Evolutionary conservation across 331 rosid genomes (phyloP), one percentile per base, ranked within the genome.

Genomic region (Spiraea crenata): DNA sequence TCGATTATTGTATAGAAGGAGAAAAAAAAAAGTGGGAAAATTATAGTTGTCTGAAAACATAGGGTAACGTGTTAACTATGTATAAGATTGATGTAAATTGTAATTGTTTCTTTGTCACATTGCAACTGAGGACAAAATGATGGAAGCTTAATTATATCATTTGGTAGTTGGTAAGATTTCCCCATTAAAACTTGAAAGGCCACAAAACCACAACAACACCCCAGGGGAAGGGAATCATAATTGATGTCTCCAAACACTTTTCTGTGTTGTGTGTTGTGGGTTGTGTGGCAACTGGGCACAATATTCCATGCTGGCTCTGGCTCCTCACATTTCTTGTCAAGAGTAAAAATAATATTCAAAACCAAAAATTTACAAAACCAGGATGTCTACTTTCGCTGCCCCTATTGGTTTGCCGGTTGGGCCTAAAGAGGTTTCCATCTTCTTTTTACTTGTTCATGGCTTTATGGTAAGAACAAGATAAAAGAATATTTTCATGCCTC

Each of bases 211-310:
- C 64, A 70, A 62, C 42, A 64, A 25, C 82, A 65, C 70, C 15
- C 13, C 13, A 63, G 44, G 78, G 77, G 82, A 80, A 65, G 48
- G 77, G 79, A 86, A 84, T 25, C 31, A 25, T 80, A 75, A 81
- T 85, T 76, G 76, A 81, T 84, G 88, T 79, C 79, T 82, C 84
- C 81, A 67, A 70, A 74, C 82, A 77, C 85, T 81, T 76, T 55
- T 65, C 31, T 25, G 31, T 2, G 34, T 20, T 17, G n/a, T n/a
- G n/a, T n/a, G n/a, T n/a, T n/a, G n/a, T n/a, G n/a, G n/a, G n/a
- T n/a, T n/a, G 74, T 85, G 81, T 76, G 65, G 72, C 64, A 61
- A 59, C 65, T 59, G 65, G 81, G 78, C 88, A 75, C 81, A 42
- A 63, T 67, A 56, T 79, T 79, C 82, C 65, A 83, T 73, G 67